Conservation (phyloP, 2,329 filamentous ascomycete species). For the Fusarium devonianum region DNA sequence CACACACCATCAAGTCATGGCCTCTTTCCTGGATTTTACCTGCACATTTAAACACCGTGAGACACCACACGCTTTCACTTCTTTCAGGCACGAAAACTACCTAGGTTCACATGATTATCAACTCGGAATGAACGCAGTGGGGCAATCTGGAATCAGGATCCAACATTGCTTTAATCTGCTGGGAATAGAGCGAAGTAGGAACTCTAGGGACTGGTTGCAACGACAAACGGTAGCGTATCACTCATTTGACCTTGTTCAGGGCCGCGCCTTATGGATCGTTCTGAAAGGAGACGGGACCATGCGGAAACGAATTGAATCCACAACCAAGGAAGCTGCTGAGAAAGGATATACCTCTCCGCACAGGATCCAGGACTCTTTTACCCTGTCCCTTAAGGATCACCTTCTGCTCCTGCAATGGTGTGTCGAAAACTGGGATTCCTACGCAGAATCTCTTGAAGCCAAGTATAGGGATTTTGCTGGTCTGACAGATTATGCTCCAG, state of each 20-base stretch:
- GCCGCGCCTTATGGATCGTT: conserved; percentile 3
- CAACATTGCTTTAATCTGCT: conserved; percentile 17
- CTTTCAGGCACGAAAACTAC: conserved; percentile 11
- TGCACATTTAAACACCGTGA: conserved; percentile 6
- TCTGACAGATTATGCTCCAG: background rate
- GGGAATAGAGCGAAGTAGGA: background rate
- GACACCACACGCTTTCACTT: conserved; percentile 4
- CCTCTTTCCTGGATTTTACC: conserved; percentile 8
- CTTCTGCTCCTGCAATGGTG: conserved; percentile 7
- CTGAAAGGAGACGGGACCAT: conserved; percentile 7
- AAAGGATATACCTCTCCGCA: background rate
- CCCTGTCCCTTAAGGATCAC: conserved; percentile 2
- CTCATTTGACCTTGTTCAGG: conserved; percentile 3
- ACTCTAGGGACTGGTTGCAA: background rate
- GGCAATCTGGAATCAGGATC: conserved; percentile 6
- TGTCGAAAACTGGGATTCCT: conserved; percentile 8
- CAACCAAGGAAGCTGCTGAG: background rate
- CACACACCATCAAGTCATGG: conserved; percentile 13
- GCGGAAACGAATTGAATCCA: background rate
- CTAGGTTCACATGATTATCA: background rate
- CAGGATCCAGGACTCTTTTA: background rate
- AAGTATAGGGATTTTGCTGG: background rate
- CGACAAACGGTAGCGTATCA: conserved; percentile 11
- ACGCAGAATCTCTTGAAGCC: background rate
- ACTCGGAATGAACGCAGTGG: background rate